phyloP scores from a whole-genome alignment of 768 basidiomycete genomes.

The Royoungia palumana region DNA sequence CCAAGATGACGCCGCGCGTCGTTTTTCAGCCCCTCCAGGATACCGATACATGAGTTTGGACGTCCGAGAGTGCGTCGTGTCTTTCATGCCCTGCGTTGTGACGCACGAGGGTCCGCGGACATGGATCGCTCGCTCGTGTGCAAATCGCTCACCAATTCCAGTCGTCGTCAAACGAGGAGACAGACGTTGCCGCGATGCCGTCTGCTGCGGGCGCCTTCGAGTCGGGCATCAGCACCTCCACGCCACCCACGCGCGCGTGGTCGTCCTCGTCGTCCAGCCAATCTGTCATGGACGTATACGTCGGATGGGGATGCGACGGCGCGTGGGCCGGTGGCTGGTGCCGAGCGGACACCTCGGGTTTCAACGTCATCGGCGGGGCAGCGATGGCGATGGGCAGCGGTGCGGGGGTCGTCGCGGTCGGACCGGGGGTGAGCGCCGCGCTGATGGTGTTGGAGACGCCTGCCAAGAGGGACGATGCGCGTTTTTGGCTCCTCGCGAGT shows the following conservation, averaged over 20 bases:
- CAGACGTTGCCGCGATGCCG: neutral
- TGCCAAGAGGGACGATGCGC: slow-evolving; percentile 61
- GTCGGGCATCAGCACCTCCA: slow-evolving; percentile 24
- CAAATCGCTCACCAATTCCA: slow-evolving; percentile 53
- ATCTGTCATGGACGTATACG: slow-evolving; percentile 11
- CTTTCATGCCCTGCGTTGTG: neutral
- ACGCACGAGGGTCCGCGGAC: too few species aligned
- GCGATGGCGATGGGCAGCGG: neutral
- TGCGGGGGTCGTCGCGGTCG: slow-evolving; percentile 30
- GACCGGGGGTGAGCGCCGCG: slow-evolving; percentile 42
- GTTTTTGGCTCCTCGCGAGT: slow-evolving; percentile 65
- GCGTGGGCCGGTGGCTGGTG: slow-evolving; percentile 1
- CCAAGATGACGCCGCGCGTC: too few species aligned
- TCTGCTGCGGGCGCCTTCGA: slow-evolving; percentile 18
- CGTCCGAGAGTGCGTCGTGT: too few species aligned
- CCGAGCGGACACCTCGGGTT: too few species aligned
- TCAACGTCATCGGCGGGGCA: neutral
- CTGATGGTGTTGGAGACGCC: slow-evolving; percentile 60
- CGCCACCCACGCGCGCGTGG: slow-evolving; percentile 15
- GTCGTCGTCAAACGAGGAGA: slow-evolving; percentile 37
- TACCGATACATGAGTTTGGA: too few species aligned
- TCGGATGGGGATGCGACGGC: neutral
- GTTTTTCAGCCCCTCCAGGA: too few species aligned
- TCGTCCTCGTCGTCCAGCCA: slow-evolving; percentile 43
- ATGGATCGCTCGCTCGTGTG: neutral